Conservation (phyloP, 352 stramenopile species). For the Plasmopara halstedii region DNA sequence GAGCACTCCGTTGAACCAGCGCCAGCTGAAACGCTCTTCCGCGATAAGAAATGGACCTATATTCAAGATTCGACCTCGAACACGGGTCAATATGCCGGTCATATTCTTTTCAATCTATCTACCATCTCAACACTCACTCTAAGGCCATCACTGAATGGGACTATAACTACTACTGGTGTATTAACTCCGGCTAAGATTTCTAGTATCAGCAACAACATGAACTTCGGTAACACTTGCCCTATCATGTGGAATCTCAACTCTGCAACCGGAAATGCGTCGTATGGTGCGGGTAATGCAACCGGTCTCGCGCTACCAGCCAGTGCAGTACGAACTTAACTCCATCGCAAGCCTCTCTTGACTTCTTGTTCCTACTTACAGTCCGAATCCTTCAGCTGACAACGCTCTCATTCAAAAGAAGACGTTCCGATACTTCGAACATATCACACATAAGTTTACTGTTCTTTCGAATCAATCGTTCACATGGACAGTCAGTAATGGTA, state of each 20-base stretch:
- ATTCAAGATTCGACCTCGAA: slow-evolving; percentile 5
- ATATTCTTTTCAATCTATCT: slow-evolving; percentile 1
- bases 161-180: background rate
- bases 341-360: slow-evolving; percentile 3
- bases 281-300: too few relatives aligned
- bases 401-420: slow-evolving; percentile 9
- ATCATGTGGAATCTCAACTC: background rate
- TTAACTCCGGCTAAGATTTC: background rate
- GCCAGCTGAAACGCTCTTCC: slow-evolving; percentile 1
- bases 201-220: background rate
- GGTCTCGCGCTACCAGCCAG: background rate
- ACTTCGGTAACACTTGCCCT: slow-evolving; percentile 5
- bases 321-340: background rate
- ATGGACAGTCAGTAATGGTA: slow-evolving; percentile 1
- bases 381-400: slow-evolving; percentile 2
- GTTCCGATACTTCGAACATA: slow-evolving; percentile 10
- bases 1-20: slow-evolving; percentile 4
- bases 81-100: slow-evolving; percentile 1
- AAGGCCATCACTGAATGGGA: slow-evolving; percentile 7
- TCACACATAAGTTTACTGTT: slow-evolving; percentile 11
- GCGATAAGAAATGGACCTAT: slow-evolving; percentile 7
- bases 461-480: background rate
- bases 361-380: slow-evolving; percentile 1
- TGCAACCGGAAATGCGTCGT: too few relatives aligned
- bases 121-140: slow-evolving; percentile 2